Evolutionary conservation across 2,329 filamentous ascomycete species (phyloP), one percentile per base, ranked within the genome.

Genomic region (Sporothrix phasma): DNA sequence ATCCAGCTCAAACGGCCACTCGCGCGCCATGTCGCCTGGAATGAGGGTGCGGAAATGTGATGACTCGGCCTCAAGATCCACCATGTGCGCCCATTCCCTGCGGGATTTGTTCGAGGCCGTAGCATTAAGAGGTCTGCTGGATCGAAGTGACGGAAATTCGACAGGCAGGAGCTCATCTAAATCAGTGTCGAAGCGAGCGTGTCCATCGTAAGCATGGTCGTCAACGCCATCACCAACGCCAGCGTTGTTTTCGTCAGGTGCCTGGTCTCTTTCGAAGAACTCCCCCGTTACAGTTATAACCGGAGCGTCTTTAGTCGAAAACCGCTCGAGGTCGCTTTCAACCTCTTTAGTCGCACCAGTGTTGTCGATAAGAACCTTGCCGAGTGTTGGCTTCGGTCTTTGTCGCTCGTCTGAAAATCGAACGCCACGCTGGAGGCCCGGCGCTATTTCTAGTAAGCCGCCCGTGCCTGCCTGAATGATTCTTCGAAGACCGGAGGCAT

Each of bases 1-100:
- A 71, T 99, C 94, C 41, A 97, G 84, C 74, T 99, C 94, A 69
- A 99, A 99, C 0, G 93, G 92, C 90, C 92, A 99, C 68, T 95
- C 89, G 68, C 88, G 84, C 1, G 94, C 94, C 92, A 97, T 97
- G 66, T 97, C 90, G 13, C 64, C 66, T 0, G 94, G 94, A 7
- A 99, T 92, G 43, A 99, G 80, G 66, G 97, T 93, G 65, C 83
- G 81, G 75, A 99, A 97, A 72, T 97, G 97, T n/a, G 89, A 81
- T 71, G 97, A 95, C 61, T 93, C 90, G 66, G 91, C 85, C 71
- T 93, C 92, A 69, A 97, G 88, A 73, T 99, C 93, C 1, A 99
- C 93, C 86, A 99, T 96, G 76, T 99, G 94, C 61, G 94, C 94
- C 93, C 94, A 99, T 77, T 97, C 91, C 70, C 84, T 88, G 6